phyloP scores from a whole-genome alignment of 23 red algal species.

The Pyropia haitanensis region DNA sequence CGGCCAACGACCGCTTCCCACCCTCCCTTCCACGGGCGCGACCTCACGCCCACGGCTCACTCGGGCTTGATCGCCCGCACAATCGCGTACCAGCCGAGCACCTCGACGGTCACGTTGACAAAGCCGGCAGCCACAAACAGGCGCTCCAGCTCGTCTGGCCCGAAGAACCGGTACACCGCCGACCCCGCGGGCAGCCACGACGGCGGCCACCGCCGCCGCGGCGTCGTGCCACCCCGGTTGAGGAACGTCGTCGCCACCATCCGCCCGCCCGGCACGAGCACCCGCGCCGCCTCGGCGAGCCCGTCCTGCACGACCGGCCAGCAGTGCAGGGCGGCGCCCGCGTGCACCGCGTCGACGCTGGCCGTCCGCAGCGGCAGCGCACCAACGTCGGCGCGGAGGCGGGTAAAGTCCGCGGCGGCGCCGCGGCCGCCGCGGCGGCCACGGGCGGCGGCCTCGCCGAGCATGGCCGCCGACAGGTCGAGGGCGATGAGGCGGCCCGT shows the following conservation, averaged over 20 bases:
- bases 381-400: slow-evolving; percentile 75
- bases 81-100: slow-evolving; percentile 18
- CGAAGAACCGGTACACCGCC: slow-evolving; percentile 60
- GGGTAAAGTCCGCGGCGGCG: slow-evolving; percentile 4
- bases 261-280: slow-evolving; percentile 60
- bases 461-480: slow-evolving; percentile 77
- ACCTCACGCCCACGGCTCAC: neutral
- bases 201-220: neutral
- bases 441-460: slow-evolving; percentile 43
- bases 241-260: slow-evolving; percentile 92
- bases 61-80: slow-evolving; percentile 25
- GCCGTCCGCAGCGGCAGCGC: slow-evolving; percentile 49
- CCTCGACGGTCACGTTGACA: slow-evolving; percentile 43
- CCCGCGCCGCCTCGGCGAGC: slow-evolving; percentile 50
- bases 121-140: slow-evolving; percentile 63
- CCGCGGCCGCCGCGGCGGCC: neutral
- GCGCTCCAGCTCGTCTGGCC: slow-evolving; percentile 46
- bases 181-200: neutral
- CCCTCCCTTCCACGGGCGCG: too few relatives aligned
- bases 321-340: slow-evolving; percentile 92
- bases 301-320: slow-evolving; percentile 87
- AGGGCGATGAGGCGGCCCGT: slow-evolving; percentile 54
- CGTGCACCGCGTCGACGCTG: slow-evolving; percentile 45
- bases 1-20: too few relatives aligned
- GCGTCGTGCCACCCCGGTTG: neutral